Percentiles rank a stretch among this genome's conserved stretches.
Conservation (phyloP, 2,329 filamentous ascomycete species). For the Ophiostoma pallidulum region DNA sequence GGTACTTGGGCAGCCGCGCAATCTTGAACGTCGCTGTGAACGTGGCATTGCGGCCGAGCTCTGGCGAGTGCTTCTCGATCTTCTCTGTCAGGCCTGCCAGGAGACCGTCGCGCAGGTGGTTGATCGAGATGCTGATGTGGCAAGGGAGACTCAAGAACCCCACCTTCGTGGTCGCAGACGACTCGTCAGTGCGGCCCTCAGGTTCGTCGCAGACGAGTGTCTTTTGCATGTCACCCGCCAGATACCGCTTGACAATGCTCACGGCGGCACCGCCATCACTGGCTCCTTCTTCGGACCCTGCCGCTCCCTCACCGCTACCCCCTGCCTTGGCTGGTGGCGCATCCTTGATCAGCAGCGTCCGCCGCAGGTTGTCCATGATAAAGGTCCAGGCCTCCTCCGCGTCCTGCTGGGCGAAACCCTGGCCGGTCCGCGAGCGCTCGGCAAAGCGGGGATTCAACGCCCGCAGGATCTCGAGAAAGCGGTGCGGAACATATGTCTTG, state of each 20-base stretch:
- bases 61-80: conserved; percentile 79
- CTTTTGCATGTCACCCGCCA: conserved; percentile 73
- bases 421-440: conserved; percentile 71
- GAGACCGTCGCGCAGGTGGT: conserved; percentile 86
- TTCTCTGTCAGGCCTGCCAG: conserved; percentile 73
- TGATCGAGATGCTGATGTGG: conserved; percentile 79
- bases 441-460: conserved; percentile 84
- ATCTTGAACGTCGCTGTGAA: conserved; percentile 93
- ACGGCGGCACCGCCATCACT: background rate
- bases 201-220: conserved; percentile 76
- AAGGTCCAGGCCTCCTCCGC: conserved; percentile 98
- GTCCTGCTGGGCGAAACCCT: conserved; percentile 93
- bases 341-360: conserved; percentile 62
- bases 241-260: conserved; percentile 84
- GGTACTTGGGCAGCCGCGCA: conserved; percentile 81
- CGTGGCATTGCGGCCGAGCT: conserved; percentile 64
- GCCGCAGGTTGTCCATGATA: conserved; percentile 72
- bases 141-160: conserved; percentile 89
- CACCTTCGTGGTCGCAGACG: conserved; percentile 61
- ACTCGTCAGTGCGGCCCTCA: conserved; percentile 62
- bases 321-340: conserved; percentile 17
- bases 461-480: conserved; percentile 74
- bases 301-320: conserved; percentile 29
- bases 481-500: conserved; percentile 71
- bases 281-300: background rate